Evolutionary conservation across 2,329 filamentous ascomycete species (phyloP), one percentile per base, ranked within the genome.

Genomic region (Thielaviopsis populi): DNA sequence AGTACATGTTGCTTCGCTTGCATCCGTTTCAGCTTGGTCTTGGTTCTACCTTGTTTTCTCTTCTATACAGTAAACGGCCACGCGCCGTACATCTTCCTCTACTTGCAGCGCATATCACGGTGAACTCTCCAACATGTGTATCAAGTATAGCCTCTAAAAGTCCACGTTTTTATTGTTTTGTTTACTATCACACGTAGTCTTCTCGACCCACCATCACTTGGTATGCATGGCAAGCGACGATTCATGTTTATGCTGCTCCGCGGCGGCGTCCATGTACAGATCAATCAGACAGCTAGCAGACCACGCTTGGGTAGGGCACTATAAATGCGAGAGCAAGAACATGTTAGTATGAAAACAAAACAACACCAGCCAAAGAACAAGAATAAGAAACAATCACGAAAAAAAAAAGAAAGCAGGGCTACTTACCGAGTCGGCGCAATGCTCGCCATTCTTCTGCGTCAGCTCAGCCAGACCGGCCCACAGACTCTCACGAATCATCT

Each of bases 231-330:
- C 43, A 54, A 62, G 19, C 17, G 58, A 19, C 4, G 46, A 33
- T 7, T 30, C 46, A 22, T 62, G 19, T 59, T 65, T 63, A 33
- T 69, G 72, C 68, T 80, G 78, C 69, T 78, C 78, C 68, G 81
- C 80, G 30, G 81, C 79, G 19, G 90, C 92, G 73, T 99, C 94
- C 79, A 96, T 91, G 76, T 96, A 99, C 68, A 99, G 75, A 76
- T 99, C 94, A 70, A 99, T 89, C 71, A 99, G 78, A 73, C 94
- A 97, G 24, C 89, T 88, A 37, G 94, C 89, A 62, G 91, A 96
- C 94, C 94, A 99, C 62, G 94, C 88, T 74, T 99, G 94, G 0
- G 94, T 96, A 30, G 94, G 94, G 62, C 87, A 94, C 85, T 94
- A 72, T 15, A 61, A 48, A 24, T n/a, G 8, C 17, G 41, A 30